phyloP scores from a whole-genome alignment of 2,329 filamentous ascomycete species.

The Dactylellina parvicollis region DNA sequence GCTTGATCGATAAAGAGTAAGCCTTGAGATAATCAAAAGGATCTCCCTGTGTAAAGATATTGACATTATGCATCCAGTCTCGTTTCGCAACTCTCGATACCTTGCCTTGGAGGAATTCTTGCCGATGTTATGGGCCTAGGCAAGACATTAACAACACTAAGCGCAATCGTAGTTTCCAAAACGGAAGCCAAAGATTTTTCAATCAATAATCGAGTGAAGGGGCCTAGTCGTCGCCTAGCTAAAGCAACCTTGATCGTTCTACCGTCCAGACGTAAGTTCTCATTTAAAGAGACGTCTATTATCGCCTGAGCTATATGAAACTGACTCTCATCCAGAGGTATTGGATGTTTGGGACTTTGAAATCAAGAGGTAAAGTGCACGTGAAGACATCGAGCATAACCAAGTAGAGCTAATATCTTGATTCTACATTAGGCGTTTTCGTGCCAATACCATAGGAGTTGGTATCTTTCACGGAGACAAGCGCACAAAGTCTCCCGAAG shows the following conservation, averaged over 20 bases:
- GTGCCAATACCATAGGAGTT: not conserved
- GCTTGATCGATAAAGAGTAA: not conserved
- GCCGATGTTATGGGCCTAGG: constrained; percentile 58
- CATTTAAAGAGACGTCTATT: no score
- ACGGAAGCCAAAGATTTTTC: not conserved
- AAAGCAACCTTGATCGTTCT: constrained; percentile 61
- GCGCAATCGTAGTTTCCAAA: constrained; percentile 13
- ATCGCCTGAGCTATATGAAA: no score
- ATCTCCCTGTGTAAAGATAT: not conserved
- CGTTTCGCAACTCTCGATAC: not conserved
- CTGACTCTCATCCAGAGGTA: constrained; percentile 59
- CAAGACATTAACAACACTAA: constrained; percentile 49
- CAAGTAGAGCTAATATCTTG: no score
- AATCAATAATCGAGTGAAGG: no score
- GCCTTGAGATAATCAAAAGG: not conserved
- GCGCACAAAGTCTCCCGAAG: not conserved
- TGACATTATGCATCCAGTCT: not conserved
- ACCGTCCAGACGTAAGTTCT: constrained; percentile 61
- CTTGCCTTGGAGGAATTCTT: constrained; percentile 48
- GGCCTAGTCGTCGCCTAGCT: not conserved
- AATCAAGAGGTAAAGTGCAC: constrained; percentile 60
- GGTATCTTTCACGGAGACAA: not conserved
- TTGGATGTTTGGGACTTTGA: constrained; percentile 63
- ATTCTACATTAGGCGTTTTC: constrained; percentile 5
- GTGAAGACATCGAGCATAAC: no score